Evolutionary conservation across 306 rosid genomes (phyloP).

Genomic region (Malus sieversii): DNA sequence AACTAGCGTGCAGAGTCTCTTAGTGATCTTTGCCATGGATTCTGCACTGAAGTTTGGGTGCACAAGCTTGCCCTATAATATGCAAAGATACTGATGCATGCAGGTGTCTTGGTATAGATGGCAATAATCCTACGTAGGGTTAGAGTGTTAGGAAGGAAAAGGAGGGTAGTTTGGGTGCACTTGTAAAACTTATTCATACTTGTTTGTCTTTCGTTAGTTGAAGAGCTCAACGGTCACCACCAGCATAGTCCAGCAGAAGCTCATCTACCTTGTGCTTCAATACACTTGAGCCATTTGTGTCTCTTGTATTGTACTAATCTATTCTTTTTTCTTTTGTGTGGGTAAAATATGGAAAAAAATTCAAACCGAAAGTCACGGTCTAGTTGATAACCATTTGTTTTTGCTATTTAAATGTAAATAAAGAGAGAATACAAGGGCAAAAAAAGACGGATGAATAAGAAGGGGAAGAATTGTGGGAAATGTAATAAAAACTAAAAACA

Average conservation of each 20-base stretch:
- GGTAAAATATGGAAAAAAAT: no score
- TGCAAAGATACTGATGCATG: not conserved
- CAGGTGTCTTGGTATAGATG: not conserved
- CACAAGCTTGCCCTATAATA: not conserved
- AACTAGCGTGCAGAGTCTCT: slow-evolving; percentile 39
- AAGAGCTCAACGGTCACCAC: slow-evolving; percentile 21
- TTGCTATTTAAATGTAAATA: no score
- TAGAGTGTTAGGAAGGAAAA: slow-evolving; percentile 2
- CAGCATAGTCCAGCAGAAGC: not conserved
- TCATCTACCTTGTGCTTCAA: not conserved
- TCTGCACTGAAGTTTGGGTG: not conserved
- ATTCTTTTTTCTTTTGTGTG: not conserved
- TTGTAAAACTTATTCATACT: not conserved
- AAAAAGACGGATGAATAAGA: no score
- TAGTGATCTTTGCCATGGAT: slow-evolving; percentile 30
- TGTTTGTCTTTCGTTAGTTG: slow-evolving; percentile 35
- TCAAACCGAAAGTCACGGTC: no score
- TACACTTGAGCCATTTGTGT: not conserved
- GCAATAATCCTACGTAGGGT: not conserved
- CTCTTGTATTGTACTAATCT: not conserved
- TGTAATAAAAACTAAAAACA: no score
- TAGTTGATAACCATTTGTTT: no score
- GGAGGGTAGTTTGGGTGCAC: slow-evolving; percentile 2
- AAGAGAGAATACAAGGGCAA: no score
- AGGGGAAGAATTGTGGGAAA: no score